Base-by-base conservation (phyloP, 441 rosid genomes). In the Gossypium gossypioides region DNA sequence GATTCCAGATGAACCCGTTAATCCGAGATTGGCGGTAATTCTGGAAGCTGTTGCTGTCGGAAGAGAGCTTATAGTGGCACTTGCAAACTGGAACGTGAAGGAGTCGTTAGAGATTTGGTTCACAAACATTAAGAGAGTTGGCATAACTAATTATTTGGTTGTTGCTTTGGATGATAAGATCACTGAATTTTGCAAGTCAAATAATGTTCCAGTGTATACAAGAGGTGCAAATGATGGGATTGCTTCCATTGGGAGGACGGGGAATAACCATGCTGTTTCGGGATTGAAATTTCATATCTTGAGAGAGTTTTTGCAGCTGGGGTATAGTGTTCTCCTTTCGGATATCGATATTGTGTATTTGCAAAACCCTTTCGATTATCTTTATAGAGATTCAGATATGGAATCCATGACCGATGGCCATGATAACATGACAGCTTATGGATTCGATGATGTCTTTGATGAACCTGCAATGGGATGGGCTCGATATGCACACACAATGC, bases 391-490 rank as follows among this genome's bases (percentile, higher is more conserved):
- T 79, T 92, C 96, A 21, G 99, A 95, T 76, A 90, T 95, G 37
- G 99, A 95, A 80, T 92, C 99, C 5, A 94, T 94, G 99, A 82
- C 89, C 10, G 99, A 94, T 80, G 97, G 99, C 46, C 99, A 94
- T 71, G 60, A 73, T 76, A 92, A 90, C 78, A 76, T 76, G 69
- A 94, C 99, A 21, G 93, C 99, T 74, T 94, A 92, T 68, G 99
- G 99, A 21, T 92, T 46, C 71, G 80, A 94, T 48, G 93, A 94
- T 71, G 97, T 94, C 52, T 94, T 82, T 42, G 91, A 94, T 73
- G 99, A 94, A 27, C 96, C 94, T 37, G 69, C 89, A 72, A 94
- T 94, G 99, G 97, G 97, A 37, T 94, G 99, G 99, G 97, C 99
- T 79, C 90, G 96, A 51, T 90, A 89, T 85, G 99, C 97, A 69